Evolutionary conservation across 441 rosid species (phyloP), one percentile per base, ranked within the genome.

Genomic region (Melastoma candidum): DNA sequence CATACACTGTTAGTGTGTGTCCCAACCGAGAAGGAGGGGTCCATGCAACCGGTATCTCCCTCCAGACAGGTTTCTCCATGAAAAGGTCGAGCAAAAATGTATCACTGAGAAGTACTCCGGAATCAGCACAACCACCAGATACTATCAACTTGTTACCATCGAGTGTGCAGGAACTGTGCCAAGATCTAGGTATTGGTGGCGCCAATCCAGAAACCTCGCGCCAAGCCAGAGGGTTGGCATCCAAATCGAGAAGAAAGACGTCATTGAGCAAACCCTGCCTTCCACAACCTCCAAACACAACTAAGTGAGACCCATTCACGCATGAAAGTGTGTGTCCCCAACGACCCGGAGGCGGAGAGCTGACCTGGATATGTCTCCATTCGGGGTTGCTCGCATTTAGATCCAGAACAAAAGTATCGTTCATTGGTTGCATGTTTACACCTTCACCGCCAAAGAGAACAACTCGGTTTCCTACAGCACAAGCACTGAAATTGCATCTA

Each of bases 101-200:
- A 61, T 92, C 98, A 51, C 90, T 92, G 29, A 87, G 88, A 58
- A 92, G 80, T 45, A 82, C 97, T 44, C 98, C 95, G 1, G 97
- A 86, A 71, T 86, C 97, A 3, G 98, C 95, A 74, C 97, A 92
- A 41, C 97, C 98, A 58, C 98, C 95, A 1, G 97, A 92, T 49
- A 92, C 97, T 29, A 92, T 83, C 69, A 88, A 74, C 63, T 88
- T 92, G 22, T 94, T 85, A 52, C 98, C 98, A 59, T 92, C 98
- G 12, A 92, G 90, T 5, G 98, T 88, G 72, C 98, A 92, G 11
- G 98, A 92, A 70, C 98, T 92, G 56, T 92, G 95, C 98, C 98
- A 88, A 6, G 98, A 88, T 66, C 98, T 75, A n/a, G 97, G 97
- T 48, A 88, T 82, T 11, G 95, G 97, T 12, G 95, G 98, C 2